Evolutionary conservation across 1,284 basidiomycete species (phyloP).

Genomic region (Pseudozyma sp.): DNA sequence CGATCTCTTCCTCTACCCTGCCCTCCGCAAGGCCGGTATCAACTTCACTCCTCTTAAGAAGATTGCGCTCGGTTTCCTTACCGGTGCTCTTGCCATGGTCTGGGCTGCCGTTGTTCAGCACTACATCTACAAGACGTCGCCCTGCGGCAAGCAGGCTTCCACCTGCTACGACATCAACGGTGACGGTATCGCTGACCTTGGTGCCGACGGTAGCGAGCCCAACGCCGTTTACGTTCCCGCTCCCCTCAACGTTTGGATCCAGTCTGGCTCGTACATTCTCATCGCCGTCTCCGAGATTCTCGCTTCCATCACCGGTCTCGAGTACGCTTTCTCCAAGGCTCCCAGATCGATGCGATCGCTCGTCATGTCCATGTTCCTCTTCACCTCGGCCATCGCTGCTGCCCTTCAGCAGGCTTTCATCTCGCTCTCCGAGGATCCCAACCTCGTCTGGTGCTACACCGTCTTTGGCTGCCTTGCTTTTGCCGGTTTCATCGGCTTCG

Average conservation of each 20-base stretch:
- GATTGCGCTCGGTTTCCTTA: constrained; percentile 79
- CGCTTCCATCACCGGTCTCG: constrained; percentile 81
- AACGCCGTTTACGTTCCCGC: constrained; percentile 34
- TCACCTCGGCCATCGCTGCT: constrained; percentile 75
- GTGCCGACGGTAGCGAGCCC: constrained; percentile 25
- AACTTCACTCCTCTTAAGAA: constrained; percentile 75
- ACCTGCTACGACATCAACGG: constrained; percentile 61
- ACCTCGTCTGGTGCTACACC: constrained; percentile 73
- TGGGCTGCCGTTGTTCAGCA: constrained; percentile 75
- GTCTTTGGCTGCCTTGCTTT: constrained; percentile 72
- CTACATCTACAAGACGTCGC: constrained; percentile 73
- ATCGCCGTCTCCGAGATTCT: constrained; percentile 76
- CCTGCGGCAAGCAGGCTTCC: constrained; percentile 71
- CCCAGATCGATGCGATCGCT: constrained; percentile 70
- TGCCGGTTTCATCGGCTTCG: constrained; percentile 74
- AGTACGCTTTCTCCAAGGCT: constrained; percentile 85
- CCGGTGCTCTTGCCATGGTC: constrained; percentile 73
- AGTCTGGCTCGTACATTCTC: constrained; percentile 71
- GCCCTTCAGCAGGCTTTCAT: constrained; percentile 74
- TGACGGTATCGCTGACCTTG: constrained; percentile 37
- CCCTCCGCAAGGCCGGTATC: constrained; percentile 76
- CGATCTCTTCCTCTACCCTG: constrained; percentile 77
- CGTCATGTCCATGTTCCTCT: constrained; percentile 73
- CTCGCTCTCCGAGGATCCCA: constrained; percentile 72
- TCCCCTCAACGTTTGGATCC: constrained; percentile 69